Base-by-base conservation (phyloP, 805 yeast species). In the Candida ulmi region DNA sequence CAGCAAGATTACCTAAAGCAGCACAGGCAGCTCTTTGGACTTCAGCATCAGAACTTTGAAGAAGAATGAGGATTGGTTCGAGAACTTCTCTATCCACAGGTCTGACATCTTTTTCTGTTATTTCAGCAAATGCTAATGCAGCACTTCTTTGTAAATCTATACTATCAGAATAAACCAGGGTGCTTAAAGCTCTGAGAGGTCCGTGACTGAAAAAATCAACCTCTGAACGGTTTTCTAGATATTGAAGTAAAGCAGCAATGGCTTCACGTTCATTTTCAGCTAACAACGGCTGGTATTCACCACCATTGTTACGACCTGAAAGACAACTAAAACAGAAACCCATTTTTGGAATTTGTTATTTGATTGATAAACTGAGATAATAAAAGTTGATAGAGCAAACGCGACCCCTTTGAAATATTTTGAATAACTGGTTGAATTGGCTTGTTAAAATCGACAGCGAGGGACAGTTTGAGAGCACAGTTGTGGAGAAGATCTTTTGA, bases 1-100 rank as follows among this genome's bases (percentile, higher is more conserved):
- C 99, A 2, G 99, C 99, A 55, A 93, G 69, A 55, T 93, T 93
- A n/a, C 99, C 99, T 50, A 93, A 69, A 2, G 99, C 98, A 6
- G 98, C 99, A 63, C 98, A 91, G 0, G 99, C 97, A 8, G 99
- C 99, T 39, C 98, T 76, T 66, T 93, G 98, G 28, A 93, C 96
- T 65, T 93, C 99, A 41, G 90, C 76, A 61, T 93, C 99, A 16
- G 83, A 71, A 45, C 85, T 78, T 61, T 91, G 96, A 48, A 93
- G 69, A 36, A 93, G 71, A 35, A 88, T 85, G 44, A 93, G 71
- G 31, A 93, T 90, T 36, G 98, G 99, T 61, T 93, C 97, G 50
- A 93, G 69, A 3, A 91, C 96, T 50, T 88, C 95, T 42, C 95
- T 73, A 52, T 83, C 82, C 26, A 93, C 98, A 30, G 91, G 83